A percentile compares a stretch with the other conserved stretches of the same genome.
Evolutionary conservation across 352 stramenopile species (phyloP).

Genomic region (Pythium plurisporium): DNA sequence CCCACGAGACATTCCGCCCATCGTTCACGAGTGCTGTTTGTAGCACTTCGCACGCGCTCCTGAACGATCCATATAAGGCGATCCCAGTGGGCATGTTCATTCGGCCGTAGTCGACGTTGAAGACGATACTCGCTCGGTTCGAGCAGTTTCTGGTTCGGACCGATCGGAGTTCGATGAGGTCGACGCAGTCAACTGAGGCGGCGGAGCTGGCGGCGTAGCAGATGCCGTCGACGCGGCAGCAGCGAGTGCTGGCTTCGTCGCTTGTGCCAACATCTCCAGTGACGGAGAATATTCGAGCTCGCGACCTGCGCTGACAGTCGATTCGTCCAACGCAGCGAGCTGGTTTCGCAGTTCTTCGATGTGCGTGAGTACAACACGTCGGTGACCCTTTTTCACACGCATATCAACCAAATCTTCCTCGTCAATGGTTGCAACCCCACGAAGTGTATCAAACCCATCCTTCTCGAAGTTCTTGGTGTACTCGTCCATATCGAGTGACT

Average conservation of each 20-base stretch:
- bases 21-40: no score
- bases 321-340: slow-evolving; percentile 62
- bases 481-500: slow-evolving; percentile 84
- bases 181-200: background rate
- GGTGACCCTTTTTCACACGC: slow-evolving; percentile 86
- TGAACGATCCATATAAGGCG: background rate
- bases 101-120: background rate
- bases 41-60: no score
- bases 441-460: slow-evolving; percentile 84
- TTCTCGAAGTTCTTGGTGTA: slow-evolving; percentile 87
- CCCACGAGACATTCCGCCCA: no score
- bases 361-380: slow-evolving; percentile 77
- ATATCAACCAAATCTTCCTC: slow-evolving; percentile 87
- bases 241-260: slow-evolving; percentile 39
- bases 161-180: slow-evolving; percentile 5
- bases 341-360: slow-evolving; percentile 81
- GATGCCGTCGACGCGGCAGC: background rate
- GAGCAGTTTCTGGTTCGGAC: background rate
- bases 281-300: slow-evolving; percentile 71
- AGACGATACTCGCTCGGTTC: slow-evolving; percentile 2
- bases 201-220: slow-evolving; percentile 1
- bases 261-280: slow-evolving; percentile 64
- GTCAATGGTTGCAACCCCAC: slow-evolving; percentile 80
- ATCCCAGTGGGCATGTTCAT: background rate
- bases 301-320: slow-evolving; percentile 39